These are phyloP conservation scores for Juncus inflexus DNA, from an alignment of 176 grass and related monocot species.

Conservation along the genomic window DNA sequence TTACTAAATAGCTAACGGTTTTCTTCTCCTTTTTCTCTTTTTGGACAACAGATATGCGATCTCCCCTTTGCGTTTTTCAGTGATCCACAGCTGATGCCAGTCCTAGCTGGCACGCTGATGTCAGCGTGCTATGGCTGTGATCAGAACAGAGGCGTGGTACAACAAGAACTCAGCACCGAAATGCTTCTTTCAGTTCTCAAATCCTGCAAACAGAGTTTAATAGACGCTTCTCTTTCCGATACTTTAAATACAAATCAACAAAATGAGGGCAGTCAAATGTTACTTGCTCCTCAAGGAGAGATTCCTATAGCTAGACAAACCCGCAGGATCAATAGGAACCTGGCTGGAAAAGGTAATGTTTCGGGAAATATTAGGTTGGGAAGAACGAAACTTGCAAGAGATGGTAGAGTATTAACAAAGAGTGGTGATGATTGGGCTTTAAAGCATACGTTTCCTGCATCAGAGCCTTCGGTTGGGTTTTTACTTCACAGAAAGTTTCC, in stretches of 20 bases:
- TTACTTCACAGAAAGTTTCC: slow-evolving; percentile 89
- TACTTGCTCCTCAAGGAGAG: slow-evolving; percentile 39
- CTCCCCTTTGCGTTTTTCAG: slow-evolving; percentile 97
- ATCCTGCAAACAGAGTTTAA: slow-evolving; percentile 47
- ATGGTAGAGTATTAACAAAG: slow-evolving; percentile 49
- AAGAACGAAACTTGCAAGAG: slow-evolving; percentile 63
- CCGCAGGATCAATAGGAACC: slow-evolving; percentile 44
- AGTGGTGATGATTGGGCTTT: slow-evolving; percentile 47
- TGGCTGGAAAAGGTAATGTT: slow-evolving; percentile 44
- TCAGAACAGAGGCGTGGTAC: slow-evolving; percentile 81
- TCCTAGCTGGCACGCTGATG: slow-evolving; percentile 75
- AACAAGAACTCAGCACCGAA: slow-evolving; percentile 89
- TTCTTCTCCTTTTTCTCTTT: not conserved
- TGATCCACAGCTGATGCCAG: slow-evolving; percentile 73
- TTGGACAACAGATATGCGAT: slow-evolving; percentile 77
- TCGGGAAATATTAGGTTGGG: slow-evolving; percentile 40
- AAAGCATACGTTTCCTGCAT: slow-evolving; percentile 52
- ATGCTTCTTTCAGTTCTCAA: slow-evolving; percentile 78
- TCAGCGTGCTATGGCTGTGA: slow-evolving; percentile 87
- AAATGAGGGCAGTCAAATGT: slow-evolving; percentile 38
- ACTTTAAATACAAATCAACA: slow-evolving; percentile 35
- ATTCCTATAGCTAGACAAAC: slow-evolving; percentile 41
- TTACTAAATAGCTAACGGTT: slow-evolving; percentile 1
- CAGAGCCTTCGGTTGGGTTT: slow-evolving; percentile 55
- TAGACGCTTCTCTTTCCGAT: slow-evolving; percentile 38